phyloP scores from a whole-genome alignment of 352 stramenopile species.

The Lagenidium giganteum region DNA sequence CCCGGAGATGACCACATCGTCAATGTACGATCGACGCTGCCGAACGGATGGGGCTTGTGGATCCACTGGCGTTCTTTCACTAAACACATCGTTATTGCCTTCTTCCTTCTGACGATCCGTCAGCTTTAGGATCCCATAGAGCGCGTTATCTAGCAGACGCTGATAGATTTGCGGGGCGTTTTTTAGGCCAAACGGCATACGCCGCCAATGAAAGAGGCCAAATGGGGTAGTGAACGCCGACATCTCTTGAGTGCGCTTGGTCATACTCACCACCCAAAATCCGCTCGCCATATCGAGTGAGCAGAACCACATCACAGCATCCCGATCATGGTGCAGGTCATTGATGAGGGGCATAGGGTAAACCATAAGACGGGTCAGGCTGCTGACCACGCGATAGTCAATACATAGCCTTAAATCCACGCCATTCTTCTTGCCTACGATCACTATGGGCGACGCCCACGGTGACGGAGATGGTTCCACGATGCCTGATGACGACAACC shows the following conservation, averaged over 20 bases:
- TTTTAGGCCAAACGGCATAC: conserved; percentile 12
- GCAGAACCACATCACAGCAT: conserved; percentile 8
- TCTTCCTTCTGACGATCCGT: too few species aligned
- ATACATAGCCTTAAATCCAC: conserved; percentile 25
- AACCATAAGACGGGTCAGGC: conserved; percentile 14
- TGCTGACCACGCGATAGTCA: conserved; percentile 18
- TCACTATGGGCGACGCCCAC: conserved; percentile 29
- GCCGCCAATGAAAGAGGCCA: conserved; percentile 3
- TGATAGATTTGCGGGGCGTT: conserved; percentile 19
- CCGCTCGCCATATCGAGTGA: conserved; percentile 20
- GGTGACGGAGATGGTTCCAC: conserved; percentile 11
- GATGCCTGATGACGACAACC: conserved; percentile 9
- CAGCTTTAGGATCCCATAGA: conserved; percentile 6
- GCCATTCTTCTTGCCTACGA: conserved; percentile 36
- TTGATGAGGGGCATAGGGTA: conserved; percentile 20
- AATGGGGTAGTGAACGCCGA: conserved; percentile 16
- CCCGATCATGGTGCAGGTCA: conserved; percentile 16
- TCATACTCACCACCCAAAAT: conserved; percentile 20
- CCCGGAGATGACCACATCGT: too few species aligned
- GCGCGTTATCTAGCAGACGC: conserved; percentile 10
- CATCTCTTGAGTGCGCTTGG: conserved; percentile 1
- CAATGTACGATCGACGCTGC: too few species aligned
- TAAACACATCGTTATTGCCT: not conserved
- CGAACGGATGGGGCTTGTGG: not conserved
- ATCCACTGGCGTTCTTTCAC: not conserved